Evolutionary conservation across 2,329 filamentous ascomycete genomes (phyloP).

Genomic region (Aspergillus piperis): DNA sequence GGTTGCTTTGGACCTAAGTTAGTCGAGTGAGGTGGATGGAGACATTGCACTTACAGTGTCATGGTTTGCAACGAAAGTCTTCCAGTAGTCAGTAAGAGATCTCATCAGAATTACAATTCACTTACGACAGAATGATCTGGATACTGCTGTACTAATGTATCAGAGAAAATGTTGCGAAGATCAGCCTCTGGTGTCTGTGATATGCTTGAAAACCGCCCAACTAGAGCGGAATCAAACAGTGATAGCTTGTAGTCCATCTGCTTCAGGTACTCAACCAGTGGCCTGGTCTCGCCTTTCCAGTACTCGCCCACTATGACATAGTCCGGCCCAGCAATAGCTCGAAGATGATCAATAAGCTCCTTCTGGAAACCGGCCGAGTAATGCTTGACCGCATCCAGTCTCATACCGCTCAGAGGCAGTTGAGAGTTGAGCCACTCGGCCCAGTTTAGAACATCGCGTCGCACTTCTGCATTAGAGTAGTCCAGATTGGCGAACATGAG

Average conservation of each 20-base stretch:
- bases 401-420: constrained; percentile 64
- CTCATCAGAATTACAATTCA: background rate
- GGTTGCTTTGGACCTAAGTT: constrained; percentile 49
- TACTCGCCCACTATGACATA: constrained; percentile 71
- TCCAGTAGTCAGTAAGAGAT: constrained; percentile 2
- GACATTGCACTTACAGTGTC: constrained; percentile 23
- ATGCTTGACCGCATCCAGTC: constrained; percentile 73
- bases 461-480: constrained; percentile 64
- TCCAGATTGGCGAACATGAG: constrained; percentile 74
- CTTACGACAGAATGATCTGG: constrained; percentile 42
- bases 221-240: constrained; percentile 69
- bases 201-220: constrained; percentile 66
- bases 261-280: constrained; percentile 61
- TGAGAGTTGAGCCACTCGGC: constrained; percentile 66
- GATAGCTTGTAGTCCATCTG: constrained; percentile 60
- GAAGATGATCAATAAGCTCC: constrained; percentile 62
- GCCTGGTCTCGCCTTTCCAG: constrained; percentile 61
- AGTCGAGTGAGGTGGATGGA: background rate
- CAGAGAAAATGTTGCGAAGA: constrained; percentile 64
- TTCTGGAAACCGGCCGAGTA: constrained; percentile 67
- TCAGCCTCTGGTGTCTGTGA: constrained; percentile 61
- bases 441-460: constrained; percentile 66
- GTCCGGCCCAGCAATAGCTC: constrained; percentile 51
- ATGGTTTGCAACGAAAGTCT: constrained; percentile 31
- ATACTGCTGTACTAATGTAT: constrained; percentile 56